Evolutionary conservation across 352 stramenopile species (phyloP).

Genomic region (Pythium pyrilobum): DNA sequence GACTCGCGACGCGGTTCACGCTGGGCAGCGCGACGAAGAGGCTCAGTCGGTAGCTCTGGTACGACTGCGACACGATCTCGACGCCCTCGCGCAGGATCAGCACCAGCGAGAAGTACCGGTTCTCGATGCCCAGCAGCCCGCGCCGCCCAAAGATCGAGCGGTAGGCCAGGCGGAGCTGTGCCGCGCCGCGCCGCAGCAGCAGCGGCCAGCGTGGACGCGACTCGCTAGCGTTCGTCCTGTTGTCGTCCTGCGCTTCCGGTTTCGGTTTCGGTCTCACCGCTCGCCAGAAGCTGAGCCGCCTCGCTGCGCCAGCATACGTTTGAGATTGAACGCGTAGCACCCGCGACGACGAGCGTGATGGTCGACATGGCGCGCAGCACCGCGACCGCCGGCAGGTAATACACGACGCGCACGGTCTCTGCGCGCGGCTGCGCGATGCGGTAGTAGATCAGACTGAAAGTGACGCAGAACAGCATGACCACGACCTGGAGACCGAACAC

Average conservation of each 20-base stretch:
- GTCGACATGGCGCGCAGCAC: background rate
- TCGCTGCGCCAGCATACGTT: background rate
- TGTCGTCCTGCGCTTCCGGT: background rate
- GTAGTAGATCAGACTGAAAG: background rate
- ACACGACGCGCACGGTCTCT: background rate
- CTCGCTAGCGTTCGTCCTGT: background rate
- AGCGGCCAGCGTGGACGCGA: background rate
- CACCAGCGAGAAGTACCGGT: background rate
- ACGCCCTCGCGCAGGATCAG: constrained; percentile 1
- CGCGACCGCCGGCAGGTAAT: background rate
- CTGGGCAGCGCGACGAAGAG: background rate
- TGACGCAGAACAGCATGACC: background rate
- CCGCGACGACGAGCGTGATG: background rate
- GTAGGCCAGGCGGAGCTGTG: background rate
- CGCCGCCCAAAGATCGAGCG: background rate
- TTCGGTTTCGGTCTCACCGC: background rate
- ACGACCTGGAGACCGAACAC: background rate
- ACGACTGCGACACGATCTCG: constrained; percentile 9
- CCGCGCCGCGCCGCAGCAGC: background rate
- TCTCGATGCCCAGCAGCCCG: constrained; percentile 1
- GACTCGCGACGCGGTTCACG: background rate
- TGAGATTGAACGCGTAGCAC: background rate
- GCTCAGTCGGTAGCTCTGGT: constrained; percentile 3
- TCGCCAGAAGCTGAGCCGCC: background rate
- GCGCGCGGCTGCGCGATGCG: background rate